Evolutionary conservation across 805 yeast species (phyloP).

Genomic region (Debaryomyces castellii): DNA sequence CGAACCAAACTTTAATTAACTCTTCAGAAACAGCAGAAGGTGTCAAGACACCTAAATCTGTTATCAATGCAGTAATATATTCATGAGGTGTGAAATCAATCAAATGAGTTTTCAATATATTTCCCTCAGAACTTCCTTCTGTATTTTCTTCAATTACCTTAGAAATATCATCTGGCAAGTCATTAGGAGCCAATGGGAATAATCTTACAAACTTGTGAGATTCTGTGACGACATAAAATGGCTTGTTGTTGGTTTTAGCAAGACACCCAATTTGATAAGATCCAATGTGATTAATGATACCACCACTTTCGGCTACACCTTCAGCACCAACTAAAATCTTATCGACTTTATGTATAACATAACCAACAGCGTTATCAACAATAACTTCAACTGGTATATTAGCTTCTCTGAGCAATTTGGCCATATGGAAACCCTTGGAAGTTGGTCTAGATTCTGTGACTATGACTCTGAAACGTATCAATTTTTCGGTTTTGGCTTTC

Average conservation of each 20-base stretch:
- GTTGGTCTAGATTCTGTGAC: conserved; percentile 93
- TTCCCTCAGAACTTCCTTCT: conserved; percentile 18
- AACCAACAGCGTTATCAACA: conserved; percentile 93
- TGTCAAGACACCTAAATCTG: conserved; percentile 94
- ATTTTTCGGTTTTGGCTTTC: conserved; percentile 70
- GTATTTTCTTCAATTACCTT: conserved; percentile 21
- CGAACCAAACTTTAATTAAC: conserved; percentile 96
- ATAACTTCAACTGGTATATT: conserved; percentile 87
- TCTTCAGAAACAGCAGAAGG: conserved; percentile 99
- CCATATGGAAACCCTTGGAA: conserved; percentile 71
- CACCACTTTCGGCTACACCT: conserved; percentile 99
- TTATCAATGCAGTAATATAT: conserved; percentile 89
- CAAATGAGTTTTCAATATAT: conserved; percentile 30
- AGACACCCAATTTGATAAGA: conserved; percentile 92
- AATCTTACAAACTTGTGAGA: conserved; percentile 94
- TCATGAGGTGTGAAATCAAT: conserved; percentile 96
- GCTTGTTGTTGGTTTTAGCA: conserved; percentile 87
- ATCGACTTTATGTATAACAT: conserved; percentile 85
- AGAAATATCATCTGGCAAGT: conserved; percentile 58
- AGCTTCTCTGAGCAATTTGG: conserved; percentile 58
- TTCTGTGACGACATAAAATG: conserved; percentile 91
- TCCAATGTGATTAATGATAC: conserved; percentile 93
- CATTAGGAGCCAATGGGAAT: conserved; percentile 92
- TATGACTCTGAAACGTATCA: conserved; percentile 82
- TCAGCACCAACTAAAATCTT: conserved; percentile 97